A percentile compares a stretch with the other conserved stretches of the same genome.
These are phyloP conservation scores for Phanerochaete sordida DNA, from an alignment of 768 basidiomycete species.

Conservation along the genomic window DNA sequence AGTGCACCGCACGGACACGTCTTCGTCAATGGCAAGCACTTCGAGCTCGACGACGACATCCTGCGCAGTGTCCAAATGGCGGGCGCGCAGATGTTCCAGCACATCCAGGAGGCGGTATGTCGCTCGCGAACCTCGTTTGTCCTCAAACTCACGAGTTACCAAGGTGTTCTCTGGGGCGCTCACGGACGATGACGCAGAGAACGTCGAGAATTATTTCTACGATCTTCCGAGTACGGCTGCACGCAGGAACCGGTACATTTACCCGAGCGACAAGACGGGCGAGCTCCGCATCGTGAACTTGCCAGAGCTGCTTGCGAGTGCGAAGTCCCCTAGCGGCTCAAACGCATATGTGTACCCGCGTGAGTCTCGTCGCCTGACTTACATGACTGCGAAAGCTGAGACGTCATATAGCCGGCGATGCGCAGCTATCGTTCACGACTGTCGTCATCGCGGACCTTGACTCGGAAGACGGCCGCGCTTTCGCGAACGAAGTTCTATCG, in stretches of 20 bases:
- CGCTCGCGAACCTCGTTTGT: too few relatives aligned
- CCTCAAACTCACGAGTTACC: too few relatives aligned
- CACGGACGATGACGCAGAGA: slow-evolving; percentile 45
- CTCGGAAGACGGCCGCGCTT: slow-evolving; percentile 45
- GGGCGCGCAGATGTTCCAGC: slow-evolving; percentile 53
- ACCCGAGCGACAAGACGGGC: slow-evolving; percentile 44
- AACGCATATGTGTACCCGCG: slow-evolving; percentile 63
- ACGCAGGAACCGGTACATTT: slow-evolving; percentile 75
- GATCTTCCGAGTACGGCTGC: slow-evolving; percentile 72
- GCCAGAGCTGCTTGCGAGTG: slow-evolving; percentile 46
- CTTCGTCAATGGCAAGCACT: slow-evolving; percentile 86
- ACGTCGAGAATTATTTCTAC: slow-evolving; percentile 80
- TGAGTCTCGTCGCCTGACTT: slow-evolving; percentile 28
- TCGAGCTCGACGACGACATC: slow-evolving; percentile 63
- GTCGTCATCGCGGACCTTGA: slow-evolving; percentile 82
- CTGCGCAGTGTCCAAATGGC: slow-evolving; percentile 60
- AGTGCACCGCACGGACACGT: slow-evolving; percentile 53
- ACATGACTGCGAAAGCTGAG: background rate
- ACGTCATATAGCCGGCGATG: slow-evolving; percentile 24
- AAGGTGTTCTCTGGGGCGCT: slow-evolving; percentile 59
- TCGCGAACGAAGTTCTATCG: slow-evolving; percentile 61
- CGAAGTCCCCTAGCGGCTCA: slow-evolving; percentile 38
- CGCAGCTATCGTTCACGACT: slow-evolving; percentile 40
- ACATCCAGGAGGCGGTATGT: slow-evolving; percentile 68
- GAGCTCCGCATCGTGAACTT: slow-evolving; percentile 53